Conservation (phyloP, 2,329 filamentous ascomycete species). For the Kalmusia sp. region DNA sequence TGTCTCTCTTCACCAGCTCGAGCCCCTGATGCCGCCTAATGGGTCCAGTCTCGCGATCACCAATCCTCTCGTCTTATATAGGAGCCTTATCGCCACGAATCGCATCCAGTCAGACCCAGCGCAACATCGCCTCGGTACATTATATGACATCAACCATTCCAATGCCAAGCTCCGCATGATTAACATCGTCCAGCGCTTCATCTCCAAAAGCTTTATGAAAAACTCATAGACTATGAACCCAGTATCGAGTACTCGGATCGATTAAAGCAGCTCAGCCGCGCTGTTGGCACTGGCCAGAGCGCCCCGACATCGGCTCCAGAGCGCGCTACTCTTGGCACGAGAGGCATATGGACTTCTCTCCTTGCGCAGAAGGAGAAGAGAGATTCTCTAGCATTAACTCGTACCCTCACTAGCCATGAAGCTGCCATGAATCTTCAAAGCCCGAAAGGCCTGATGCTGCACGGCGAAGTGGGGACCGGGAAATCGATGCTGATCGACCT, state of each 20-base stretch:
- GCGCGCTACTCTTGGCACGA: constrained; percentile 33
- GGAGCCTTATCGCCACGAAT: constrained; percentile 71
- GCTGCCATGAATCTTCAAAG: constrained; percentile 74
- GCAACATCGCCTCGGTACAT: constrained; percentile 67
- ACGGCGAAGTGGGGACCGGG: constrained; percentile 82
- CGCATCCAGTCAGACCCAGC: constrained; percentile 72
- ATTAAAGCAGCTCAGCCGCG: constrained; percentile 65
- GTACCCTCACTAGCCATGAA: constrained; percentile 73
- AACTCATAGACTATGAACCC: constrained; percentile 80
- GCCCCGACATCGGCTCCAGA: constrained; percentile 41
- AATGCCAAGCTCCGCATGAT: constrained; percentile 23
- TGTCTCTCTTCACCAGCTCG: constrained; percentile 14
- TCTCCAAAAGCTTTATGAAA: constrained; percentile 76
- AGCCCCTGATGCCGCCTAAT: constrained; percentile 41
- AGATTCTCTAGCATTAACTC: constrained; percentile 67
- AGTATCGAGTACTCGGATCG: constrained; percentile 71
- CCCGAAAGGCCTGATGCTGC: constrained; percentile 76
- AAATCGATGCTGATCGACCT: constrained; percentile 87
- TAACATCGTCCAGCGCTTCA: constrained; percentile 65
- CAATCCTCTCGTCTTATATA: constrained; percentile 79
- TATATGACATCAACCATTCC: constrained; percentile 40
- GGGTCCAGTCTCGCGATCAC: constrained; percentile 56
- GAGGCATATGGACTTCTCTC: constrained; percentile 62
- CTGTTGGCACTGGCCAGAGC: constrained; percentile 42
- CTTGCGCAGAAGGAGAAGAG: constrained; percentile 62